Conservation (phyloP, 306 rosid species). For the Biancaea sappan region DNA sequence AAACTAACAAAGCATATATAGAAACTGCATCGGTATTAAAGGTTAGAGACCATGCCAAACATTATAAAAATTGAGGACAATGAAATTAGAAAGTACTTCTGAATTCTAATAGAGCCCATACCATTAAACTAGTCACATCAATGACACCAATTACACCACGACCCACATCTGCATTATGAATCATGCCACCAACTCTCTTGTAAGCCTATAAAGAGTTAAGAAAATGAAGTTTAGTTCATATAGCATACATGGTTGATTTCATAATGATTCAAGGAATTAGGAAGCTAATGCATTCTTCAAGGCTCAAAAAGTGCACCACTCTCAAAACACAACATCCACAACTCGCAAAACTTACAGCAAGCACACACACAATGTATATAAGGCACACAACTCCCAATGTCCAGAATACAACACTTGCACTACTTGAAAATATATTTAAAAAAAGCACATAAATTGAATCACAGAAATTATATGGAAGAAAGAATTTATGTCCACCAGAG, state of each 20-base stretch:
- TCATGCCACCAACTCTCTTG: conserved; percentile 69
- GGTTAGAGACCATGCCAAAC: neutral
- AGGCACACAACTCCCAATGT: neutral
- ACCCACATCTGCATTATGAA: conserved; percentile 52
- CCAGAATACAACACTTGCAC: neutral
- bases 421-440: no score
- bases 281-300: neutral
- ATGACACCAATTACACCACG: conserved; percentile 66
- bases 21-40: conserved; percentile 22
- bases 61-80: conserved; percentile 8
- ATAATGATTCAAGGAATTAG: neutral
- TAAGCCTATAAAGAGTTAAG: conserved; percentile 47
- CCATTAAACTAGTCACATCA: conserved; percentile 60
- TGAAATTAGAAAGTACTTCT: conserved; percentile 5
- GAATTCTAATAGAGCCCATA: neutral
- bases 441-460: no score
- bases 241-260: neutral
- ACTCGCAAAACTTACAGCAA: neutral
- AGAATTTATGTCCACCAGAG: neutral
- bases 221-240: neutral
- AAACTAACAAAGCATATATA: neutral
- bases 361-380: neutral
- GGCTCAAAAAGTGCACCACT: neutral
- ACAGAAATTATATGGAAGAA: neutral
- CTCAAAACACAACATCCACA: neutral